A percentile compares a stretch with the other conserved stretches of the same genome.
Evolutionary conservation across 768 basidiomycete species (phyloP).

Genomic region (Suillus cothurnatus): DNA sequence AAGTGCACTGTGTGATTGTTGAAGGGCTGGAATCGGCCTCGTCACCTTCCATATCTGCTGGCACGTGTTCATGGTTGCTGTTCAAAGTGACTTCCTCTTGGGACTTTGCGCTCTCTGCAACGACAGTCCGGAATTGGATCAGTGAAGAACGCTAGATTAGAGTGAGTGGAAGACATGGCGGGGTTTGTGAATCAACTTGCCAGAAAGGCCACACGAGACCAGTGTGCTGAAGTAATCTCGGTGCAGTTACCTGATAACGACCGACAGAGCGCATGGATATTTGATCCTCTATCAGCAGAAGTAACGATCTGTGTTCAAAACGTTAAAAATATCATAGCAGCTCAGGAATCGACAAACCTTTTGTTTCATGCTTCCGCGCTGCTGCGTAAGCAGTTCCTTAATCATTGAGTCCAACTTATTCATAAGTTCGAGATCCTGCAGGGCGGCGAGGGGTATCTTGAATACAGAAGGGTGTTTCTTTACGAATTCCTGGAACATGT

Average conservation of each 20-base stretch:
- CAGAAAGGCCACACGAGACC: slow-evolving; percentile 11
- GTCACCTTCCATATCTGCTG: neutral
- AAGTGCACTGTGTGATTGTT: neutral
- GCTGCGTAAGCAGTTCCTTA: slow-evolving; percentile 4
- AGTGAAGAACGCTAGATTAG: slow-evolving; percentile 3
- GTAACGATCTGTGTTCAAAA: neutral
- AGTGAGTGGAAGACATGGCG: neutral
- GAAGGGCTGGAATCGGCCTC: neutral
- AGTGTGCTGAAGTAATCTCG: slow-evolving; percentile 11
- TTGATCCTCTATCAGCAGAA: neutral
- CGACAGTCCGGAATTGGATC: slow-evolving; percentile 1
- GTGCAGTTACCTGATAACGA: neutral
- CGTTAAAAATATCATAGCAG: neutral
- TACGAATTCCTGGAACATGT: slow-evolving; percentile 1
- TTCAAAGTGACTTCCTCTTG: neutral
- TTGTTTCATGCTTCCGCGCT: slow-evolving; percentile 7
- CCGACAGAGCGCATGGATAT: neutral
- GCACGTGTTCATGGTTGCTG: neutral
- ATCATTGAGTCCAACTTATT: slow-evolving; percentile 7
- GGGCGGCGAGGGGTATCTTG: slow-evolving; percentile 1
- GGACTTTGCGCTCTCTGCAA: neutral
- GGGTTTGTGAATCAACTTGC: neutral
- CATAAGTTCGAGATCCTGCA: slow-evolving; percentile 9
- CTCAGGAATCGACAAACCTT: slow-evolving; percentile 6
- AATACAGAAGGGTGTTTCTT: slow-evolving; percentile 10